A percentile compares a stretch with the other conserved stretches of the same genome.
phyloP scores from a whole-genome alignment of 2,329 filamentous ascomycete genomes.

The Spiromastix sp. region DNA sequence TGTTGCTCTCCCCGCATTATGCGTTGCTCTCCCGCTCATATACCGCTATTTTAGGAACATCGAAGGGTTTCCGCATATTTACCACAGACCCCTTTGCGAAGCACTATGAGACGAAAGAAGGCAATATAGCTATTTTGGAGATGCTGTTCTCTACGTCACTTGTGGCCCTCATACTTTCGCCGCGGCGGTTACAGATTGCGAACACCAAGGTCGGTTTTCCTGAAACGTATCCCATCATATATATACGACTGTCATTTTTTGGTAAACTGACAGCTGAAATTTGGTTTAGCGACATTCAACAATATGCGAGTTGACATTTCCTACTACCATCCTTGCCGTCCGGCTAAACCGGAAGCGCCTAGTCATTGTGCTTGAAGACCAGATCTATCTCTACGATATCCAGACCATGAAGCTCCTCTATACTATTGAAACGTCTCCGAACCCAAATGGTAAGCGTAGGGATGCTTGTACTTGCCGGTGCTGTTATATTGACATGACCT shows the following conservation, averaged over 20 bases:
- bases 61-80: conserved; percentile 90
- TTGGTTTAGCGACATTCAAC: conserved; percentile 55
- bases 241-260: not conserved
- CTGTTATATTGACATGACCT: not conserved
- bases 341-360: conserved; percentile 89
- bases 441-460: conserved; percentile 54
- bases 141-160: conserved; percentile 98
- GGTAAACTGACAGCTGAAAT: conserved; percentile 8
- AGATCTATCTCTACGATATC: conserved; percentile 98
- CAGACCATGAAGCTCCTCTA: conserved; percentile 94
- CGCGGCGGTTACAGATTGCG: conserved; percentile 84
- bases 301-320: conserved; percentile 97
- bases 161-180: conserved; percentile 85
- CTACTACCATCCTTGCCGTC: conserved; percentile 88
- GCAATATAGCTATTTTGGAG: conserved; percentile 91
- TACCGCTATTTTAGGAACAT: conserved; percentile 55
- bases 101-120: conserved; percentile 88
- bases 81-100: conserved; percentile 93
- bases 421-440: conserved; percentile 88
- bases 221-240: not conserved
- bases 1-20: conserved; percentile 26
- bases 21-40: conserved; percentile 23
- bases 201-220: conserved; percentile 74
- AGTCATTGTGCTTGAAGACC: conserved; percentile 85
- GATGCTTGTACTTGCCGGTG: not conserved